Conservation (phyloP, 495 filamentous ascomycete species). For the Penicillium simplicissimum region DNA sequence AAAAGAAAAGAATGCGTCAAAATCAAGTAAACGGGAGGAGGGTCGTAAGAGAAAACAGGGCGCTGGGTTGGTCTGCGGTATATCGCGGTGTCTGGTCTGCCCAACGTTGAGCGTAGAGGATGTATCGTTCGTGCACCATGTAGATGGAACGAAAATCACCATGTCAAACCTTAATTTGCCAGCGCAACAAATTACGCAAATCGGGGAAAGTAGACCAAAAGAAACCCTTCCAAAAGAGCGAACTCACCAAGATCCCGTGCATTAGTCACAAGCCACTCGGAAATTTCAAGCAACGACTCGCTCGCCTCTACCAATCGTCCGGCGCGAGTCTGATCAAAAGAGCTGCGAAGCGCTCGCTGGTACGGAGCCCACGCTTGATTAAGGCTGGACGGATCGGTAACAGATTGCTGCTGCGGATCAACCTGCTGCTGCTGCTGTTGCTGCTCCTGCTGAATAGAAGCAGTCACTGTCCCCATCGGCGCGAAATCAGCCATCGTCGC, state of each 20-base stretch:
- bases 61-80: not conserved
- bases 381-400: constrained; percentile 34
- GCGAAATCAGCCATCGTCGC: constrained; percentile 56
- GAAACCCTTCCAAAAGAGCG: constrained; percentile 19
- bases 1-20: not conserved
- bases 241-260: constrained; percentile 81
- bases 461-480: constrained; percentile 38
- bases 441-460: constrained; percentile 28
- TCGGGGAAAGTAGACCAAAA: constrained; percentile 10
- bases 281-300: constrained; percentile 71
- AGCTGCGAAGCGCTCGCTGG: constrained; percentile 67
- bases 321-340: constrained; percentile 72
- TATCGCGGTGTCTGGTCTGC: not conserved
- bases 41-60: not conserved
- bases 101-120: not conserved
- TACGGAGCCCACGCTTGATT: constrained; percentile 75
- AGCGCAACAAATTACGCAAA: constrained; percentile 21
- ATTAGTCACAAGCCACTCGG: constrained; percentile 81
- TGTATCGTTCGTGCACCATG: not conserved
- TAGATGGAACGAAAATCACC: not conserved
- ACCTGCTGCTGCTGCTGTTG: constrained; percentile 27
- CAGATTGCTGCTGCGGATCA: constrained; percentile 23
- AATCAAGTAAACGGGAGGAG: not conserved
- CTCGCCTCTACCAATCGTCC: constrained; percentile 75
- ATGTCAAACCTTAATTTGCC: not conserved